These are phyloP conservation scores for Penicillium italicum DNA, from an alignment of 2,329 filamentous ascomycete genomes.

Conservation along the genomic window DNA sequence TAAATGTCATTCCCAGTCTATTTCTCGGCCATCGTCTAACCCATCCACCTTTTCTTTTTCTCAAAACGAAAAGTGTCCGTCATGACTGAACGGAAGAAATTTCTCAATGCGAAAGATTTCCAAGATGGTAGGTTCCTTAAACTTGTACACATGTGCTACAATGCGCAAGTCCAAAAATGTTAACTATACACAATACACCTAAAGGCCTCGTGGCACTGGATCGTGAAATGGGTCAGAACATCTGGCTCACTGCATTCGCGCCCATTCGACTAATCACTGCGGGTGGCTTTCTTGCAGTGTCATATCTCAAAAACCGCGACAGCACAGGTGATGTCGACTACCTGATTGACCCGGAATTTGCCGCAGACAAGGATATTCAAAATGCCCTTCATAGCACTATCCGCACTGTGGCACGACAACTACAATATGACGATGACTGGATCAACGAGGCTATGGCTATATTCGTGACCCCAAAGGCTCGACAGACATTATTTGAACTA, in stretches of 20 bases:
- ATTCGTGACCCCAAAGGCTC: slow-evolving; percentile 26
- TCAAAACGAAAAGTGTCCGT: no score
- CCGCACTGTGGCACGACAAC: slow-evolving; percentile 19
- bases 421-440: slow-evolving; percentile 28
- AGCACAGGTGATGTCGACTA: slow-evolving; percentile 34
- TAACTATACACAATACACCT: neutral
- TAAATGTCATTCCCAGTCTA: neutral
- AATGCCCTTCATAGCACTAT: slow-evolving; percentile 26
- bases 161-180: no score
- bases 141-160: no score
- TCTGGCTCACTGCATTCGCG: slow-evolving; percentile 32
- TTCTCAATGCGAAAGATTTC: neutral
- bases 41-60: neutral
- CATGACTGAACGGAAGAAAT: neutral
- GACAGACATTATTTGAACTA: slow-evolving; percentile 26
- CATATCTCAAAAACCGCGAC: slow-evolving; percentile 30
- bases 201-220: slow-evolving; percentile 32
- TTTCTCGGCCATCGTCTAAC: neutral
- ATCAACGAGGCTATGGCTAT: slow-evolving; percentile 33
- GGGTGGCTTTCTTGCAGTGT: slow-evolving; percentile 33
- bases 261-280: slow-evolving; percentile 32
- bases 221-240: slow-evolving; percentile 28
- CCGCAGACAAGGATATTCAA: slow-evolving; percentile 32
- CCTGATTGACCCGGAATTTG: slow-evolving; percentile 33
- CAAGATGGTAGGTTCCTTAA: neutral